A percentile compares a stretch with the other conserved stretches of the same genome.
Conservation (phyloP, 768 basidiomycete species). For the Leccinellum albellum region DNA sequence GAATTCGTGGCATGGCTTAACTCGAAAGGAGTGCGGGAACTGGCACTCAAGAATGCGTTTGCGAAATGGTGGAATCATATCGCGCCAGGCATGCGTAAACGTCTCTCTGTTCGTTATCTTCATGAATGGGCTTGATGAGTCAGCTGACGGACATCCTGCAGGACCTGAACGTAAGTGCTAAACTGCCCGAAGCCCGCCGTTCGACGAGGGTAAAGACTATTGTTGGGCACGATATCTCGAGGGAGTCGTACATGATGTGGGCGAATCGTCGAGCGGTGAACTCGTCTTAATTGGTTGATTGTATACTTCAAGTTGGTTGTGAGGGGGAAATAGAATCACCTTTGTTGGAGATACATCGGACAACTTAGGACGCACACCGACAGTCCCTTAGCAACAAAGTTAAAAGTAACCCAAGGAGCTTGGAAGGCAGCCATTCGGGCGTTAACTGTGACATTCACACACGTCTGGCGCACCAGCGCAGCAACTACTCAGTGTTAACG, state of each 20-base stretch:
- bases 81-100: conserved; percentile 72
- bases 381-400: too few relatives aligned
- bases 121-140: background rate
- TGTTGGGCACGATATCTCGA: conserved; percentile 56
- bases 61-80: conserved; percentile 85
- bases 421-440: too few relatives aligned
- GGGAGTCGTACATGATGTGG: conserved; percentile 89
- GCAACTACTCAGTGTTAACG: too few relatives aligned
- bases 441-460: too few relatives aligned
- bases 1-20: conserved; percentile 88
- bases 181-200: conserved; percentile 74
- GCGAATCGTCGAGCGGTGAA: conserved; percentile 71
- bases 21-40: conserved; percentile 85
- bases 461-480: too few relatives aligned
- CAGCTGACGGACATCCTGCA: conserved; percentile 27
- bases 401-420: background rate
- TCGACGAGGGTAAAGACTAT: conserved; percentile 66
- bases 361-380: too few relatives aligned
- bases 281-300: conserved; percentile 18
- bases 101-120: conserved; percentile 58
- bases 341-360: background rate
- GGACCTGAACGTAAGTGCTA: conserved; percentile 69
- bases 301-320: background rate
- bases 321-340: background rate
- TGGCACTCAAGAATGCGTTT: conserved; percentile 70